Base-by-base conservation (phyloP, 306 rosid genomes). In the Quercus robur region DNA sequence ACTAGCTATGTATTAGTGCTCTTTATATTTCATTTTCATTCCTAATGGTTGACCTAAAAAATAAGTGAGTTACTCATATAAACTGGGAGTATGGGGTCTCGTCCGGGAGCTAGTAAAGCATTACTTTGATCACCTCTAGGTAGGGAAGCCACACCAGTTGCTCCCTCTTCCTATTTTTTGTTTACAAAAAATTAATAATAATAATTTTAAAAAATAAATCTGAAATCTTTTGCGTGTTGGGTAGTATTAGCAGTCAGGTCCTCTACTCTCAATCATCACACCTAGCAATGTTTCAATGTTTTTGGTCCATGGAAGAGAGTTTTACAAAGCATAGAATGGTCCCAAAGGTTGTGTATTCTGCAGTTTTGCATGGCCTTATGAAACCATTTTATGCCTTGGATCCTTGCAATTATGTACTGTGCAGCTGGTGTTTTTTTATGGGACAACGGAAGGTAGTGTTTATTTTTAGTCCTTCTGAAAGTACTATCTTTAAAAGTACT, bases 91-190 rank as follows among this genome's bases (percentile, higher is more conserved):
- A 41, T 8, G 1, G 0, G 3, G 0, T 41, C 12, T 41, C 12
- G 0, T 0, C 0, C 0, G 3, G 0, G 3, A 41, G 46, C 46
- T 0, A 0, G 11, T 41, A 8, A 0, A 0, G 0, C 2, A 0
- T 0, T 41, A 41, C 11, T 41, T 2, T 41, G 0, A 3, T 38
- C 0, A 38, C 0, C 0, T 7, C 1, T 2, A 38, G 1, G 11
- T 41, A 41, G 0, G 2, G 0, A 41, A 41, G 3, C 0, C 0
- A 41, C 0, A 2, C 46, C 2, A 0, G 1, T 41, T 0, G 7
- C 11, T 0, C 1, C 3, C 3, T 2, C 3, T 8, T 0, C 3
- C 46, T 0, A 7, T 41, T 38, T 38, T 38, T 38, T 38, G 44
- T 38, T 38, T 38, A 38, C 10, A 1, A 6, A 38, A 6, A 6